A percentile compares a stretch with the other conserved stretches of the same genome.
Evolutionary conservation across 2,329 filamentous ascomycete species (phyloP).

Genomic region (Aspergillus quadricinctus): DNA sequence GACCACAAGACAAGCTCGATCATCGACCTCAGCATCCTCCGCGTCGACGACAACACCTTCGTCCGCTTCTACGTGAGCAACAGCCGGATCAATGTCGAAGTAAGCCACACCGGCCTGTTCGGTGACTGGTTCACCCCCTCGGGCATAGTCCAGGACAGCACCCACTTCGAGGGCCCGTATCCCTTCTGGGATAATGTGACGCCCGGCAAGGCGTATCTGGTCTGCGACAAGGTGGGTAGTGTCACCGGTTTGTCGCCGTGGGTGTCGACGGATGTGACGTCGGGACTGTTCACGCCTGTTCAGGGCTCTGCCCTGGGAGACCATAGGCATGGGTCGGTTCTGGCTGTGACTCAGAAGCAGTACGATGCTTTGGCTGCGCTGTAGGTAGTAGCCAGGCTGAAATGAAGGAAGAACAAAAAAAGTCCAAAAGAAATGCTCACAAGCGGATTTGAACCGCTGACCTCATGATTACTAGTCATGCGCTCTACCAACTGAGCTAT

Average conservation of each 20-base stretch:
- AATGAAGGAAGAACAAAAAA: no score
- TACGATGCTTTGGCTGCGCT: slow-evolving; percentile 18
- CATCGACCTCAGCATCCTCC: slow-evolving; percentile 10
- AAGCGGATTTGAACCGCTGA: background rate
- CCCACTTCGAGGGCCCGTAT: slow-evolving; percentile 11
- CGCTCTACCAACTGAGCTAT: background rate
- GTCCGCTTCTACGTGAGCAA: slow-evolving; percentile 5
- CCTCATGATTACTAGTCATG: background rate
- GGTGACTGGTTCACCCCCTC: slow-evolving; percentile 7
- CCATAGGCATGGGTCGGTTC: slow-evolving; percentile 11
- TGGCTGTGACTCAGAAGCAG: slow-evolving; percentile 9
- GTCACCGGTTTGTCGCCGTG: slow-evolving; percentile 6
- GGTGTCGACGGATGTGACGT: slow-evolving; percentile 4
- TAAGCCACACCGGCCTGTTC: slow-evolving; percentile 9
- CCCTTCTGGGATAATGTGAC: slow-evolving; percentile 11
- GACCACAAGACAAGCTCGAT: background rate
- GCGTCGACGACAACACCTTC: slow-evolving; percentile 3
- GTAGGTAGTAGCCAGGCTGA: slow-evolving; percentile 26
- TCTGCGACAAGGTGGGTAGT: slow-evolving; percentile 7
- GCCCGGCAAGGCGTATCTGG: slow-evolving; percentile 7
- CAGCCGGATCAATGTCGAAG: background rate
- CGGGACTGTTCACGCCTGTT: slow-evolving; percentile 2
- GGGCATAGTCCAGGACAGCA: slow-evolving; percentile 5
- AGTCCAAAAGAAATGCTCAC: background rate
- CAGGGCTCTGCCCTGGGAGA: slow-evolving; percentile 5